Evolutionary conservation across 2,329 filamentous ascomycete genomes (phyloP), one percentile per base, ranked within the genome.

Genomic region (Dryadomyces sulphureus): DNA sequence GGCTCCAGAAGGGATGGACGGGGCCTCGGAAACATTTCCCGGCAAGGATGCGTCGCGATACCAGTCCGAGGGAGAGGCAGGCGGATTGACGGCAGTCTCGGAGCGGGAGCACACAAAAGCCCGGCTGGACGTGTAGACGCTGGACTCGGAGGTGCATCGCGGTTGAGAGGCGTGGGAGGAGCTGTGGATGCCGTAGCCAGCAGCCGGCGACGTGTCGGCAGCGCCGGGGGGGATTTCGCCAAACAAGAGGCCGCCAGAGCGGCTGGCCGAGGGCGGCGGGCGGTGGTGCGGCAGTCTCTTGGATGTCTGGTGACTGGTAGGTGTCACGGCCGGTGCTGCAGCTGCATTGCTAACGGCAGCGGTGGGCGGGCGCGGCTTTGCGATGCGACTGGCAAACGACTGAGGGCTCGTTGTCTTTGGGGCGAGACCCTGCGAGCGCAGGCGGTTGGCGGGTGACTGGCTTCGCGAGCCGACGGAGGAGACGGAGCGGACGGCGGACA

Each of bases 61-160:
- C 76, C 78, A 83, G 48, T 77, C 77, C 38, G 75, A 79, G 11
- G 81, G 79, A 4, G 81, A 85, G 14, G 73, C 62, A 14, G 78
- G 75, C 51, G 81, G 74, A 50, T 75, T 70, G 40, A 66, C 70
- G 52, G 75, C 71, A 35, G 68, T 63, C 53, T 78, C 68, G 39
- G 76, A 79, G 48, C 70, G 64, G 53, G 69, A 77, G 53, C 74
- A 42, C 5, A 30, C 19, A n/a, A 48, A 50, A 56, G 50, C 61
- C 65, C 49, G 71, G 62, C 53, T 70, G 44, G 70, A 64, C 52
- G 70, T 72, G 50, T 72, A 69, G 52, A 83, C 62, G 57, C 72
- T 78, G n/a, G 83, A 80, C 56, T 89, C 84, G 38, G 83, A 85
- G 20, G 79, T 80, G 60, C 81, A 72, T 51, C 81, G 68, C 49